phyloP scores from a whole-genome alignment of 2,329 filamentous ascomycete species.

The Penicillium janthinellum region DNA sequence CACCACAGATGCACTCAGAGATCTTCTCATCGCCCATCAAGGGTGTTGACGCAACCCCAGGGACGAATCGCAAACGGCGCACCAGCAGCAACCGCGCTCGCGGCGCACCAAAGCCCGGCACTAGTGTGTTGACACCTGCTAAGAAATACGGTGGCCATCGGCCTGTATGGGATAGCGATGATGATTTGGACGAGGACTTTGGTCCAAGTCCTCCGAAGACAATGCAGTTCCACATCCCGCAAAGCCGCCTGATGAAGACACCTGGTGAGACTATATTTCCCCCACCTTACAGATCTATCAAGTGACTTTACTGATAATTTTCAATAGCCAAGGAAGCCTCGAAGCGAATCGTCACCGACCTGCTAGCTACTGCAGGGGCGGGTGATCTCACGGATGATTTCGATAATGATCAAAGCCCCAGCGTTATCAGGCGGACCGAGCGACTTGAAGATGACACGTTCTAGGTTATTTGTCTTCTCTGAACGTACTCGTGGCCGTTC shows the following conservation, averaged over 20 bases:
- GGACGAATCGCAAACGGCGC: conserved; percentile 46
- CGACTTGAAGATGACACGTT: conserved; percentile 52
- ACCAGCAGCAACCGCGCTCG: conserved; percentile 40
- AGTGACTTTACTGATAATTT: not conserved
- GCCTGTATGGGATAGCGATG: conserved; percentile 73
- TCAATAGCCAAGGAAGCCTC: conserved; percentile 51
- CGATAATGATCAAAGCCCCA: conserved; percentile 46
- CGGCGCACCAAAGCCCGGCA: conserved; percentile 68
- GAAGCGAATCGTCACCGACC: conserved; percentile 52
- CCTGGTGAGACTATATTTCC: conserved; percentile 40
- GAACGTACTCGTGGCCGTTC: not conserved
- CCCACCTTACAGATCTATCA: not conserved
- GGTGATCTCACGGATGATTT: conserved; percentile 43
- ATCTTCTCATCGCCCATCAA: conserved; percentile 77
- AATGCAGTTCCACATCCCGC: conserved; percentile 56
- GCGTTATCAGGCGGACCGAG: conserved; percentile 45
- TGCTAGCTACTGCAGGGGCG: conserved; percentile 50
- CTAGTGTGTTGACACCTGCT: conserved; percentile 80
- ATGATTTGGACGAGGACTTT: conserved; percentile 60
- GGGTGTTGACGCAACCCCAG: conserved; percentile 34
- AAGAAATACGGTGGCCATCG: conserved; percentile 35
- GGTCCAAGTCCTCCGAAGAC: conserved; percentile 87
- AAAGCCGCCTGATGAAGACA: conserved; percentile 52
- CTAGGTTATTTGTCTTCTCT: conserved; percentile 22
- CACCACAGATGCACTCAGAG: conserved; percentile 80